phyloP scores from a whole-genome alignment of 1,139 yeast genomes.

The Candida sanyaensis region DNA sequence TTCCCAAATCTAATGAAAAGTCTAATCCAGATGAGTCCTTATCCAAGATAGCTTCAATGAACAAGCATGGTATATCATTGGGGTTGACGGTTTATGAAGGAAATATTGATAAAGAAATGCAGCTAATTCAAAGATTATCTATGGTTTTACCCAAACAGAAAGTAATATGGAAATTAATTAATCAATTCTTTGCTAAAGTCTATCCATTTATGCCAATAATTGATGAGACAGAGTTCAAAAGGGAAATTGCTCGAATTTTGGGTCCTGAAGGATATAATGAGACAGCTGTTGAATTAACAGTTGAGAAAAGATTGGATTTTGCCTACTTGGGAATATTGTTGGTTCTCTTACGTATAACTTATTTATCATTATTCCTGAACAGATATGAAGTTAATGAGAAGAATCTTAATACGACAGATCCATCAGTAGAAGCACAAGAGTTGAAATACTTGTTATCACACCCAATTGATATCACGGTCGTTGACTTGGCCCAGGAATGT shows the following conservation, averaged over 20 bases:
- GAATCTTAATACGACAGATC: constrained; percentile 23
- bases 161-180: constrained; percentile 33
- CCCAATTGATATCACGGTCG: constrained; percentile 48
- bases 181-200: constrained; percentile 29
- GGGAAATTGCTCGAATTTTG: constrained; percentile 23
- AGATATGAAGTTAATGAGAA: constrained; percentile 26
- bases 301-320: constrained; percentile 34
- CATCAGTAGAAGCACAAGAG: constrained; percentile 24
- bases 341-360: constrained; percentile 30
- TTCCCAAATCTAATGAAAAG: not conserved
- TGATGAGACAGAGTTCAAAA: constrained; percentile 31
- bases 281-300: constrained; percentile 18
- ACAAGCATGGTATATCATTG: constrained; percentile 19
- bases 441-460: constrained; percentile 44
- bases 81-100: constrained; percentile 30
- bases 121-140: constrained; percentile 32
- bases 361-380: constrained; percentile 37
- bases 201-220: constrained; percentile 41
- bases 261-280: constrained; percentile 27
- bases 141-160: constrained; percentile 32
- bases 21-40: not conserved
- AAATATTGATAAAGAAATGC: constrained; percentile 30
- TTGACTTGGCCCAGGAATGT: constrained; percentile 55
- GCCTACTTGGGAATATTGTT: constrained; percentile 34
- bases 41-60: constrained; percentile 17